Conservation (phyloP, 148 eudicot species). For the Limonium bicolor region DNA sequence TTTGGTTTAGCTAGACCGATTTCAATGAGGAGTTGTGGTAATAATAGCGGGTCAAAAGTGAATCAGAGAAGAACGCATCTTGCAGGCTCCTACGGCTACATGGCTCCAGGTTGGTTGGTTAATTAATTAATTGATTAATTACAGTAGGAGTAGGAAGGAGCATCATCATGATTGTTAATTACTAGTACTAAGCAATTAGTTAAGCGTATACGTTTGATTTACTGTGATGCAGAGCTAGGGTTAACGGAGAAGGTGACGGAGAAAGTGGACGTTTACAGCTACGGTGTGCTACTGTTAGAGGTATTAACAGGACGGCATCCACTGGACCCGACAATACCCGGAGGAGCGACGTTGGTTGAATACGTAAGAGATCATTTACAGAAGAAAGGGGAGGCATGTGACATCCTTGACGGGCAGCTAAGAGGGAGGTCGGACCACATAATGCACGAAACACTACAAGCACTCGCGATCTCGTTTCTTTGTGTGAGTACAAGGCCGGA, state of each 20-base stretch:
- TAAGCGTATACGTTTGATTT: not conserved
- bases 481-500: conserved; percentile 52
- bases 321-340: conserved; percentile 76
- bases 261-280: conserved; percentile 94
- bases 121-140: too few relatives aligned
- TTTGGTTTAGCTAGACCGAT: conserved; percentile 80
- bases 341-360: conserved; percentile 73
- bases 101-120: conserved; percentile 99
- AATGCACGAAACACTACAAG: conserved; percentile 90
- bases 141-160: too few relatives aligned
- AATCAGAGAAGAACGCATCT: conserved; percentile 56
- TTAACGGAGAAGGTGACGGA: conserved; percentile 68
- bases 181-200: too few relatives aligned
- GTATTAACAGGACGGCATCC: conserved; percentile 95
- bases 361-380: conserved; percentile 82
- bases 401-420: conserved; percentile 73
- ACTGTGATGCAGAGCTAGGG: conserved; percentile 48
- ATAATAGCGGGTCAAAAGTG: conserved; percentile 21
- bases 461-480: conserved; percentile 76
- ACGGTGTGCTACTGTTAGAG: conserved; percentile 79
- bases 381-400: conserved; percentile 47
- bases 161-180: too few relatives aligned
- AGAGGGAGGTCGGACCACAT: conserved; percentile 86
- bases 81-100: conserved; percentile 96
- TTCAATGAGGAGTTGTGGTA: conserved; percentile 4